A percentile compares a stretch with the other conserved stretches of the same genome.
Conservation (phyloP, 2,329 filamentous ascomycete species). For the Fusarium illudens region DNA sequence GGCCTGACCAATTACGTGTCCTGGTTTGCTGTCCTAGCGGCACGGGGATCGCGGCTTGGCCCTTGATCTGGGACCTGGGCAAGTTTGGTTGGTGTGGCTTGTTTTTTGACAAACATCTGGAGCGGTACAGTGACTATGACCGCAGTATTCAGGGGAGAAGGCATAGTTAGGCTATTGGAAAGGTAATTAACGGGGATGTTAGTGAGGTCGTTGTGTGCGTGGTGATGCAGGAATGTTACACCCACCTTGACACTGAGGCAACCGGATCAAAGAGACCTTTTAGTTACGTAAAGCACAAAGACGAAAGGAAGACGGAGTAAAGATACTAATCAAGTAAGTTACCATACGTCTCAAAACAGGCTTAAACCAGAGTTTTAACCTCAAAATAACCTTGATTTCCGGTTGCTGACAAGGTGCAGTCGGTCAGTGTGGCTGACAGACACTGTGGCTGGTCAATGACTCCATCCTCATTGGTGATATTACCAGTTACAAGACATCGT, state of each 20-base stretch:
- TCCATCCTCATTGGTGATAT: too few relatives aligned
- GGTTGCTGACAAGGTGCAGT: background rate
- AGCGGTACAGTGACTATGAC: background rate
- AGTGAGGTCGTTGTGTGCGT: background rate
- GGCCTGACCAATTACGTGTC: slow-evolving; percentile 15
- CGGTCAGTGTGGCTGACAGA: background rate
- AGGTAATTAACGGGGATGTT: slow-evolving; percentile 4
- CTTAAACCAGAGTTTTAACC: background rate
- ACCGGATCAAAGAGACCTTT: too few relatives aligned
- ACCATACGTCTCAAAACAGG: background rate
- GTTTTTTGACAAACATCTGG: background rate
- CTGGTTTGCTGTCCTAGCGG: background rate
- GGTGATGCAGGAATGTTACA: background rate
- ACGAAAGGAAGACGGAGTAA: background rate
- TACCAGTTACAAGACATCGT: background rate
- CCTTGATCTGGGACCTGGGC: background rate
- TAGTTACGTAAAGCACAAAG: background rate
- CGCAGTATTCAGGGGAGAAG: background rate
- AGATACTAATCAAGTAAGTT: background rate
- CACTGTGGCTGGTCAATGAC: background rate
- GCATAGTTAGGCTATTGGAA: slow-evolving; percentile 2
- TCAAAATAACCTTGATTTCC: background rate
- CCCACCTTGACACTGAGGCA: too few relatives aligned
- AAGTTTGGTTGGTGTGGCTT: slow-evolving; percentile 19
- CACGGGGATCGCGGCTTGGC: slow-evolving; percentile 24